Evolutionary conservation across 495 filamentous ascomycete genomes (phyloP), one percentile per base, ranked within the genome.

Genomic region (Staphylotrichum longicolle): DNA sequence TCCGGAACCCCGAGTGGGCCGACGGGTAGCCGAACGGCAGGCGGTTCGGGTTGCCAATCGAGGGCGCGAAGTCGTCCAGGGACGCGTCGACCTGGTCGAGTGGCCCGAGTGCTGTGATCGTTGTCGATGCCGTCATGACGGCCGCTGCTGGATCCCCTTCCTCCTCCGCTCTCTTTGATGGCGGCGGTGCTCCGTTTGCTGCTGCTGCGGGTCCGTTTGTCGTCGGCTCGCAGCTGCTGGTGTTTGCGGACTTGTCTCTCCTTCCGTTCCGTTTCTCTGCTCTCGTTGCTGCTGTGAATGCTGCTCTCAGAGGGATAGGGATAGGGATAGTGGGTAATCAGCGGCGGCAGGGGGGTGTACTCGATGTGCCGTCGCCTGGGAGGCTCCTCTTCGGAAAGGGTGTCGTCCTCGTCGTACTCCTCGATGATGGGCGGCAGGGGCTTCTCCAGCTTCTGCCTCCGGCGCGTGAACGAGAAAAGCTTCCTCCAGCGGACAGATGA

Each of bases 1-100:
- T 88, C 66, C 85, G 83, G 77, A 91, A 91, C 47, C 87, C 90
- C 50, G 88, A 91, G 76, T 90, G 88, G 70, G 88, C 83, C 33
- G 86, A 87, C 14, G 87, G 90, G 57, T 89, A 76, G 45, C 78
- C 79, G 67, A 86, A 84, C 67, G 82, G 82, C 82, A 45, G 77
- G 51, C 49, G 58, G 45, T 10, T 58, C 15, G 64, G 75, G 75
- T 58, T 54, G 62, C 66, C 58, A 56, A 63, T 72, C 66, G 75
- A 69, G 53, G 72, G 78, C 63, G 88, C 88, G 81, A 91, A 91
- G 77, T 93, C 89, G 69, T 87, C 84, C 66, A 91, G 80, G 55
- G 88, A 90, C 48, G 82, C 87, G 76, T 86, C 83, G 75, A 92
- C 86, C 72, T 85, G 83, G 70, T 90, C 86, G 74, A 85, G 85